Conservation (phyloP, 305 asterid genomes). For the Fraxinus platypoda region DNA sequence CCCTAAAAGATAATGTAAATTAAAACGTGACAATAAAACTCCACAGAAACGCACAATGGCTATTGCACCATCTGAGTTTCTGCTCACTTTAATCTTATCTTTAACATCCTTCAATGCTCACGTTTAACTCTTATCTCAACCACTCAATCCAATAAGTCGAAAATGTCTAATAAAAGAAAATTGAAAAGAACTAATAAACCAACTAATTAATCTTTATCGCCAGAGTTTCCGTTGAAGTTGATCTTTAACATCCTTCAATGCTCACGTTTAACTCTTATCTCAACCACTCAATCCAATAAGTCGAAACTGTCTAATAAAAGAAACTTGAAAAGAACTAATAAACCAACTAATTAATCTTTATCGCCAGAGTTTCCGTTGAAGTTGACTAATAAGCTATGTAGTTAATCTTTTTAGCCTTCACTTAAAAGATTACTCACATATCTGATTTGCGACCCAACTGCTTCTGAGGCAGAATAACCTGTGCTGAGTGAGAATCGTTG, state of each 20-base stretch:
- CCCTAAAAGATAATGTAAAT: neutral
- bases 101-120: no score
- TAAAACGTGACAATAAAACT: neutral
- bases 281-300: neutral
- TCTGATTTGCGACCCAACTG: slow-evolving; percentile 95
- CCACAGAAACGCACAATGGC: neutral
- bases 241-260: neutral
- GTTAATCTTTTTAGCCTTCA: slow-evolving; percentile 11
- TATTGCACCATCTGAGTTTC: slow-evolving; percentile 8
- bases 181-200: neutral
- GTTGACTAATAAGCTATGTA: neutral
- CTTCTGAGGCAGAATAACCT: slow-evolving; percentile 96
- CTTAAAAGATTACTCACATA: slow-evolving; percentile 53
- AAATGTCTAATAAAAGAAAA: neutral
- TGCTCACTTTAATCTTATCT: neutral
- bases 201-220: neutral
- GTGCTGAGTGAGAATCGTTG: slow-evolving; percentile 86
- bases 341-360: neutral
- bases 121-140: no score
- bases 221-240: neutral
- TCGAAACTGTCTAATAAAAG: neutral
- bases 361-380: neutral
- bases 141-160: neutral
- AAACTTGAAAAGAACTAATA: neutral
- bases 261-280: neutral